Conservation (phyloP, 176 grass and related monocot genomes). For the Tillandsia fasciculata region DNA sequence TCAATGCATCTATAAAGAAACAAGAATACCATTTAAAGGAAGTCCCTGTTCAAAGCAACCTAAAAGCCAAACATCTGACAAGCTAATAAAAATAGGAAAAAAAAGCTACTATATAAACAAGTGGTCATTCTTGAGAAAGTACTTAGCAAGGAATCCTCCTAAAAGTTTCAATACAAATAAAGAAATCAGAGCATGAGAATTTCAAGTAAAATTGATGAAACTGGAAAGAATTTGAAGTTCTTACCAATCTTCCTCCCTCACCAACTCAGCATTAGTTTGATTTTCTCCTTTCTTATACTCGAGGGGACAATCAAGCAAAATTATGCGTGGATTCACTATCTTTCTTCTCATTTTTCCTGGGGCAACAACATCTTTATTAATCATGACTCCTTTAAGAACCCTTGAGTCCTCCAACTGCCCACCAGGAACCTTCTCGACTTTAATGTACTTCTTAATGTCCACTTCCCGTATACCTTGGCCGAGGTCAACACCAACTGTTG, state of each 20-base stretch:
- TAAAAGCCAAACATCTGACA: too few species aligned
- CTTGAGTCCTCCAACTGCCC: constrained; percentile 85
- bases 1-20: too few species aligned
- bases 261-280: constrained; percentile 95
- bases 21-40: too few species aligned
- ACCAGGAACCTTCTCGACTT: constrained; percentile 97
- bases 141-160: background rate
- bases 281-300: constrained; percentile 99
- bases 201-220: background rate
- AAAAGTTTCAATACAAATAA: background rate
- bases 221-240: constrained; percentile 9
- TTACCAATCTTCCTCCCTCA: constrained; percentile 99
- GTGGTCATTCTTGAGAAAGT: too few species aligned
- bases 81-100: too few species aligned
- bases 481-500: constrained; percentile 82
- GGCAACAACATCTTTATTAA: constrained; percentile 98
- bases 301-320: constrained; percentile 82
- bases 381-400: constrained; percentile 95
- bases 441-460: constrained; percentile 99
- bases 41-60: too few species aligned
- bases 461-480: constrained; percentile 92
- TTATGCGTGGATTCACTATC: constrained; percentile 93
- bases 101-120: too few species aligned
- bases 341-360: constrained; percentile 97
- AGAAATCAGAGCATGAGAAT: background rate